phyloP scores from a whole-genome alignment of 2,329 filamentous ascomycete genomes.

The Colletotrichum sp. region DNA sequence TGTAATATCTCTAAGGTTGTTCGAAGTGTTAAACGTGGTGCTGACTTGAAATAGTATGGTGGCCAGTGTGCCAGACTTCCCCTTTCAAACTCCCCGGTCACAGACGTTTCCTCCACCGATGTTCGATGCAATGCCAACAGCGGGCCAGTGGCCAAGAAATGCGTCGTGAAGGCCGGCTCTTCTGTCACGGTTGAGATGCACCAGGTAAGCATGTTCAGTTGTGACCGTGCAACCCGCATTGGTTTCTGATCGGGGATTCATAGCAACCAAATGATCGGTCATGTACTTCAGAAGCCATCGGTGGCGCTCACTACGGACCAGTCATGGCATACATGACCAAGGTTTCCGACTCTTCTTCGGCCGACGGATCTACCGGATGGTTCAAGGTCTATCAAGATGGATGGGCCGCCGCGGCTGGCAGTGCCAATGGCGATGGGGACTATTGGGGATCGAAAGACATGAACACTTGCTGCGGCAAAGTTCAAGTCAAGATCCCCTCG shows the following conservation, averaged over 20 bases:
- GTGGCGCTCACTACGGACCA: slow-evolving; percentile 57
- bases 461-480: slow-evolving; percentile 18
- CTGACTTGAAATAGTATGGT: slow-evolving; percentile 22
- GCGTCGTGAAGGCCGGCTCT: slow-evolving; percentile 44
- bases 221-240: too few species aligned
- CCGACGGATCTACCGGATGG: slow-evolving; percentile 49
- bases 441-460: slow-evolving; percentile 21
- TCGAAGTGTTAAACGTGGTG: background rate
- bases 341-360: slow-evolving; percentile 49
- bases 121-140: slow-evolving; percentile 47
- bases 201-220: slow-evolving; percentile 32
- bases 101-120: slow-evolving; percentile 40
- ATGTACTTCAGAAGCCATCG: slow-evolving; percentile 53
- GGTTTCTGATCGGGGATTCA: background rate
- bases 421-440: slow-evolving; percentile 35
- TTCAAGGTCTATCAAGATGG: slow-evolving; percentile 57
- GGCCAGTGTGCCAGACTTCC: slow-evolving; percentile 17
- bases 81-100: slow-evolving; percentile 44
- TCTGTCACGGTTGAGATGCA: slow-evolving; percentile 53
- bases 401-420: slow-evolving; percentile 29
- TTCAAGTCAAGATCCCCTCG: slow-evolving; percentile 40
- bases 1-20: slow-evolving; percentile 32
- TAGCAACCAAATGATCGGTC: slow-evolving; percentile 44
- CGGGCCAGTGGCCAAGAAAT: slow-evolving; percentile 43
- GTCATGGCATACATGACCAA: slow-evolving; percentile 54